Evolutionary conservation across 306 rosid genomes (phyloP).

Genomic region (Carpinus fangiana): DNA sequence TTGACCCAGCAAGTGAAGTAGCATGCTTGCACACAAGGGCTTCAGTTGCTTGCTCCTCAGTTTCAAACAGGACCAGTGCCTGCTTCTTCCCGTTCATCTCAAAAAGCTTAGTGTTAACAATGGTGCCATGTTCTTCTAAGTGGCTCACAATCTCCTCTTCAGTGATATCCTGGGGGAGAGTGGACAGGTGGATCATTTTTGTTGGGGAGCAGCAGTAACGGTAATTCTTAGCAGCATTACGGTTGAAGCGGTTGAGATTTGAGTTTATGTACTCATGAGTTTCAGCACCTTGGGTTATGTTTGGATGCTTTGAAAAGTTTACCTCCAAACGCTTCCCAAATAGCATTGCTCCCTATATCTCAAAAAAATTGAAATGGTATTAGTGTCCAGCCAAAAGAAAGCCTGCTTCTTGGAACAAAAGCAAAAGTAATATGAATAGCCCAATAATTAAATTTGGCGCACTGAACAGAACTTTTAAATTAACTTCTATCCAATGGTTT

Average conservation of each 20-base stretch:
- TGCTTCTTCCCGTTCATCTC: constrained; percentile 99
- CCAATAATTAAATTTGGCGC: constrained; percentile 5
- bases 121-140: constrained; percentile 77
- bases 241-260: constrained; percentile 95
- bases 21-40: constrained; percentile 99
- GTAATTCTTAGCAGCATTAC: constrained; percentile 97
- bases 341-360: constrained; percentile 70
- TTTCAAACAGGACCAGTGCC: constrained; percentile 82
- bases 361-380: constrained; percentile 19
- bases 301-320: constrained; percentile 88
- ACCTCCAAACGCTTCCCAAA: constrained; percentile 94
- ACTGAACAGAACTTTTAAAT: neutral
- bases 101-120: constrained; percentile 76
- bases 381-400: constrained; percentile 1
- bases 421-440: constrained; percentile 6
- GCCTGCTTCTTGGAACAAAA: neutral
- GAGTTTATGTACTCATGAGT: constrained; percentile 85
- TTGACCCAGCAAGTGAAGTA: constrained; percentile 67
- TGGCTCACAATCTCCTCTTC: constrained; percentile 85
- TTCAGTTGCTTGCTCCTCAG: constrained; percentile 95
- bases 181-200: constrained; percentile 88
- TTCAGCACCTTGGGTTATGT: constrained; percentile 91
- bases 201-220: constrained; percentile 98
- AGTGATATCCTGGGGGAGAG: constrained; percentile 80
- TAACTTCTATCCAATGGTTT: constrained; percentile 1